Conservation (phyloP, 2,329 filamentous ascomycete genomes). For the Alternaria rosae region DNA sequence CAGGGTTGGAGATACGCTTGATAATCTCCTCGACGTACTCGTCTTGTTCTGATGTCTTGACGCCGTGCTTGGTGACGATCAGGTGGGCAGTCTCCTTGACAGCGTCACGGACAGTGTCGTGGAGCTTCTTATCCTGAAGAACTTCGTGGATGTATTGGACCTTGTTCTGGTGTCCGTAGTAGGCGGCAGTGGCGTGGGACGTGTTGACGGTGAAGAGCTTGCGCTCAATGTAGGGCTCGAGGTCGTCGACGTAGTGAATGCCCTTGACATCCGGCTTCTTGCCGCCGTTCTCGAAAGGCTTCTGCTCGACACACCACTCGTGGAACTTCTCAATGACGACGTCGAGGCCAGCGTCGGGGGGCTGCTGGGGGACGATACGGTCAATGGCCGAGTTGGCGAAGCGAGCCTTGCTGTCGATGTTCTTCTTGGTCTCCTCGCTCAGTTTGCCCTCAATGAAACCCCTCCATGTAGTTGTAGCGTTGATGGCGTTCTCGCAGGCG, state of each 20-base stretch:
- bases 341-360: slow-evolving; percentile 78
- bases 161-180: slow-evolving; percentile 87
- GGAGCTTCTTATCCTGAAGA: slow-evolving; percentile 80
- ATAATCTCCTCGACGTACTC: slow-evolving; percentile 94
- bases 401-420: slow-evolving; percentile 76
- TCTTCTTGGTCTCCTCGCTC: slow-evolving; percentile 68
- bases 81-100: slow-evolving; percentile 86
- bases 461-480: slow-evolving; percentile 87
- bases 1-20: slow-evolving; percentile 89
- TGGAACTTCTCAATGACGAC: slow-evolving; percentile 98
- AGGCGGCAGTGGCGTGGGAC: slow-evolving; percentile 92
- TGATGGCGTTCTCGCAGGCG: slow-evolving; percentile 97
- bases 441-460: slow-evolving; percentile 81
- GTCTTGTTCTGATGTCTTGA: slow-evolving; percentile 75
- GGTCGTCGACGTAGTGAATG: slow-evolving; percentile 90
- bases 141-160: slow-evolving; percentile 91
- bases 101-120: slow-evolving; percentile 78
- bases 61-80: slow-evolving; percentile 86
- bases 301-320: slow-evolving; percentile 95
- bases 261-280: slow-evolving; percentile 79
- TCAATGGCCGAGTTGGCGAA: slow-evolving; percentile 99
- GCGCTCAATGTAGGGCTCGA: slow-evolving; percentile 96
- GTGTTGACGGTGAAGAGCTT: slow-evolving; percentile 99
- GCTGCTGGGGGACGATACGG: slow-evolving; percentile 94
- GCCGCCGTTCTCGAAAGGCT: slow-evolving; percentile 75